Evolutionary conservation across 768 basidiomycete species (phyloP).

Genomic region (Xanthoconium stramineum): DNA sequence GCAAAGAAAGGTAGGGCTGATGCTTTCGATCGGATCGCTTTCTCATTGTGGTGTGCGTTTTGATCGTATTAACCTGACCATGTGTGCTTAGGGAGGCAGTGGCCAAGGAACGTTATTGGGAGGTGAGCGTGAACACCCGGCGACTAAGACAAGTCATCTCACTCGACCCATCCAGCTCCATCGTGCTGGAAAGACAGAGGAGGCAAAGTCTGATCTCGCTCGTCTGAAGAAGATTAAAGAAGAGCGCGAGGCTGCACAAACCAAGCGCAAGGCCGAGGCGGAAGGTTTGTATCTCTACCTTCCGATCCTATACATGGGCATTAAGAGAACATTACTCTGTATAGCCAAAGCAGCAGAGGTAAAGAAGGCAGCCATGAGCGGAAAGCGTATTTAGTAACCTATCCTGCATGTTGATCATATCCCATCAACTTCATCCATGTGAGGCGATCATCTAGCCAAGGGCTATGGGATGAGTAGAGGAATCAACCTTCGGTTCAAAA

Average conservation of each 20-base stretch:
- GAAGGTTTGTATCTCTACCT: constrained; percentile 53
- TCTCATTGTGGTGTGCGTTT: neutral
- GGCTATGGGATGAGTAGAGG: too few relatives aligned
- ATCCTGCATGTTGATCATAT: too few relatives aligned
- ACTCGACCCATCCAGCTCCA: constrained; percentile 49
- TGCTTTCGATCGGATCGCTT: neutral
- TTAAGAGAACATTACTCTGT: neutral
- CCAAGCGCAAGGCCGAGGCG: constrained; percentile 84
- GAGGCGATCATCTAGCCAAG: too few relatives aligned
- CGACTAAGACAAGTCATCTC: neutral
- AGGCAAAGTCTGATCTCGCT: constrained; percentile 86
- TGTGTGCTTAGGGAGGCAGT: constrained; percentile 68
- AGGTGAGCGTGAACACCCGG: constrained; percentile 43
- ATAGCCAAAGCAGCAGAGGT: constrained; percentile 64
- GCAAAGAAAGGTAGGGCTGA: constrained; percentile 44
- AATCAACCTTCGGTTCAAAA: too few relatives aligned
- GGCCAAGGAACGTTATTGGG: constrained; percentile 84
- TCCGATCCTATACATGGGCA: neutral
- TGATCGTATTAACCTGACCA: neutral
- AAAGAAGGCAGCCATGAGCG: constrained; percentile 30
- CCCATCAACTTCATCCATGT: too few relatives aligned
- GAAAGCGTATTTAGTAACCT: constrained; percentile 39
- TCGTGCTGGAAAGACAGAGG: constrained; percentile 78
- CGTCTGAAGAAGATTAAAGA: constrained; percentile 82
- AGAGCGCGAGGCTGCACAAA: constrained; percentile 85